These are phyloP conservation scores for Colletotrichum aenigma DNA, from an alignment of 2,329 filamentous ascomycete species.

Conservation along the genomic window DNA sequence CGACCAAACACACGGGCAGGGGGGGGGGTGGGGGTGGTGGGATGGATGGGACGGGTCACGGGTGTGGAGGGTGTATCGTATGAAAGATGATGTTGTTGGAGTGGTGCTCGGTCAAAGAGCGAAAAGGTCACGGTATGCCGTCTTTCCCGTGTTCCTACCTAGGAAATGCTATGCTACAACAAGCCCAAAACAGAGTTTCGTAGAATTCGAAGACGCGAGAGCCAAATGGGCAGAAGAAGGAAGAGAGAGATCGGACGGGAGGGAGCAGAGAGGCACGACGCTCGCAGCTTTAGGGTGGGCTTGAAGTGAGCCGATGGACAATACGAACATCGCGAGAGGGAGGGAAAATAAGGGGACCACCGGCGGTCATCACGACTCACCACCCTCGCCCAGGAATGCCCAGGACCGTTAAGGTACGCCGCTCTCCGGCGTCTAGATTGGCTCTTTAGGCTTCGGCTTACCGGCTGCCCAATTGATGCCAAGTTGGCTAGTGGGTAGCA, in stretches of 20 bases:
- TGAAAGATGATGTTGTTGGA: not conserved
- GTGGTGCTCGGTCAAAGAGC: constrained; percentile 6
- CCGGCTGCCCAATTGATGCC: not conserved
- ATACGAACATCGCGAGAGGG: not conserved
- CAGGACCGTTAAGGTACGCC: not conserved
- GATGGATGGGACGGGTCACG: not conserved
- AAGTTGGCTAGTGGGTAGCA: not conserved
- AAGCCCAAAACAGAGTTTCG: not conserved
- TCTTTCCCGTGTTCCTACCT: not conserved
- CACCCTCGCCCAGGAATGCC: not conserved
- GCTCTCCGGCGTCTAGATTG: not conserved
- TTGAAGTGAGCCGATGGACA: not conserved
- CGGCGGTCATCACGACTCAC: not conserved
- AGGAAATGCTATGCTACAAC: not conserved
- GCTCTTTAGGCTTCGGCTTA: not conserved
- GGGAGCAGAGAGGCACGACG: not conserved
- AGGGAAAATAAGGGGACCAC: not conserved
- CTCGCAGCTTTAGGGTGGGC: too few relatives aligned
- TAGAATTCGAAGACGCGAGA: not conserved
- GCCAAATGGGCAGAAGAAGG: constrained; percentile 10
- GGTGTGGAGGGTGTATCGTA: not conserved
- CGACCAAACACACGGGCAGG: not conserved
- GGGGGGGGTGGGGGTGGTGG: not conserved
- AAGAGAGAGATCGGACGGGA: constrained; percentile 11
- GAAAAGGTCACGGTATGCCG: not conserved